A percentile compares a stretch with the other conserved stretches of the same genome.
These are phyloP conservation scores for Dipteronia sinensis DNA, from an alignment of 345 rosid species.

Conservation along the genomic window DNA sequence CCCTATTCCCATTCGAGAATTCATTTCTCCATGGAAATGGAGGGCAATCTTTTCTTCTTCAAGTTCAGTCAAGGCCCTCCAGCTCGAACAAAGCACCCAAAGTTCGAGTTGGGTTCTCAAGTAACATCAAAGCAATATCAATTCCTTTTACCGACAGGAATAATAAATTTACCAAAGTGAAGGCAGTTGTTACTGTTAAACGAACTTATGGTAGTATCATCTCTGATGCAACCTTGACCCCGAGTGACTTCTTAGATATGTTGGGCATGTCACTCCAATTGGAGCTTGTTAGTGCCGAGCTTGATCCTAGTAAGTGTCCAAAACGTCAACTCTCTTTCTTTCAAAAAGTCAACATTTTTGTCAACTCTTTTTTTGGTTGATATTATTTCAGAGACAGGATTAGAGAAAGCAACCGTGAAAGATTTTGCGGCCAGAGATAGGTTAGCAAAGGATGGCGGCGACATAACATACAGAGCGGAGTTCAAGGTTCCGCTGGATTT, in stretches of 20 bases:
- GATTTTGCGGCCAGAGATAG: slow-evolving; percentile 47
- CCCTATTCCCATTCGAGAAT: slow-evolving; percentile 23
- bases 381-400: slow-evolving; percentile 37
- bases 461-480: slow-evolving; percentile 52
- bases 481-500: slow-evolving; percentile 55
- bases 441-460: slow-evolving; percentile 1
- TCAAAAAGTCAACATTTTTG: no score
- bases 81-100: background rate
- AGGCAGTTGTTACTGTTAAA: slow-evolving; percentile 39
- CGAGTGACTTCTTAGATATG: slow-evolving; percentile 46
- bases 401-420: slow-evolving; percentile 49
- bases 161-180: slow-evolving; percentile 9
- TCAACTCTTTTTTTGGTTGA: no score
- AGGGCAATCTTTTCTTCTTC: background rate
- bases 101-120: slow-evolving; percentile 6
- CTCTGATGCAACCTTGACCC: slow-evolving; percentile 28
- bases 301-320: slow-evolving; percentile 49
- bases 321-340: no score
- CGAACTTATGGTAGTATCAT: slow-evolving; percentile 32
- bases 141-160: background rate
- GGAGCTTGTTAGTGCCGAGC: slow-evolving; percentile 60
- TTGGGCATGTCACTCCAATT: slow-evolving; percentile 50
- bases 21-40: slow-evolving; percentile 37
- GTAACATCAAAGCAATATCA: slow-evolving; percentile 24
- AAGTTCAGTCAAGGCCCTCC: background rate